These are phyloP conservation scores for Pezicula carpinea DNA, from an alignment of 2,329 filamentous ascomycete genomes.

Conservation along the genomic window DNA sequence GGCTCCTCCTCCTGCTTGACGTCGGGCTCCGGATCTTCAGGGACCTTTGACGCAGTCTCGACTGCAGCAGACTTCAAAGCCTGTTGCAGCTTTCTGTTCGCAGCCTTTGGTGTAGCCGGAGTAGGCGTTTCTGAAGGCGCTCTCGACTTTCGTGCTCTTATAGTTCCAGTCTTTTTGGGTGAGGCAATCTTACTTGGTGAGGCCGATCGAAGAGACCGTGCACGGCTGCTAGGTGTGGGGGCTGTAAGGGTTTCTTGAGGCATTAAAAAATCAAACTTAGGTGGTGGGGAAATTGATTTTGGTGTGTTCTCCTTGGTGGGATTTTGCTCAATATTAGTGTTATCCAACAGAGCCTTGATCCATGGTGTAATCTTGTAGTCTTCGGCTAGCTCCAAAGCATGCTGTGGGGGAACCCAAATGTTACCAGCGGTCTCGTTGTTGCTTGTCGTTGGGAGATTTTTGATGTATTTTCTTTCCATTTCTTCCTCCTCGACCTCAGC, in stretches of 20 bases:
- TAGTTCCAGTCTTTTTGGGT: conserved; percentile 32
- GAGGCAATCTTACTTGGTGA: conserved; percentile 48
- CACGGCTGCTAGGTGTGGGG: conserved; percentile 29
- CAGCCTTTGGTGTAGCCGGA: conserved; percentile 41
- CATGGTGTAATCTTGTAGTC: conserved; percentile 84
- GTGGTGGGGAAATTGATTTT: conserved; percentile 76
- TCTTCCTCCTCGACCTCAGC: conserved; percentile 69
- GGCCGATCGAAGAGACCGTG: conserved; percentile 54
- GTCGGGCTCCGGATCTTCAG: conserved; percentile 17
- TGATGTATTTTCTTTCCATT: conserved; percentile 76
- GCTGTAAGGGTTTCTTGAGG: conserved; percentile 33
- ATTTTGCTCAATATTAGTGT: conserved; percentile 64
- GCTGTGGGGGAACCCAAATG: conserved; percentile 84
- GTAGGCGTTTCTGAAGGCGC: conserved; percentile 35
- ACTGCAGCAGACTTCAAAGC: conserved; percentile 38
- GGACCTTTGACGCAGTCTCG: not conserved
- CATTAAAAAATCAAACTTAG: conserved; percentile 58
- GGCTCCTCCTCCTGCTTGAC: conserved; percentile 45
- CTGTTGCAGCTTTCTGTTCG: conserved; percentile 42
- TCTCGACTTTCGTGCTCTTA: conserved; percentile 39
- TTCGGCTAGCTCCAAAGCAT: conserved; percentile 76
- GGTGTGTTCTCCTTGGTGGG: conserved; percentile 42
- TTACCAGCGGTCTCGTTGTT: conserved; percentile 93
- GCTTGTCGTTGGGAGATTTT: conserved; percentile 75
- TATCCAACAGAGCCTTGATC: conserved; percentile 89